A percentile compares a stretch with the other conserved stretches of the same genome.
phyloP scores from a whole-genome alignment of 345 rosid genomes.

The Eucalyptus urophylla region DNA sequence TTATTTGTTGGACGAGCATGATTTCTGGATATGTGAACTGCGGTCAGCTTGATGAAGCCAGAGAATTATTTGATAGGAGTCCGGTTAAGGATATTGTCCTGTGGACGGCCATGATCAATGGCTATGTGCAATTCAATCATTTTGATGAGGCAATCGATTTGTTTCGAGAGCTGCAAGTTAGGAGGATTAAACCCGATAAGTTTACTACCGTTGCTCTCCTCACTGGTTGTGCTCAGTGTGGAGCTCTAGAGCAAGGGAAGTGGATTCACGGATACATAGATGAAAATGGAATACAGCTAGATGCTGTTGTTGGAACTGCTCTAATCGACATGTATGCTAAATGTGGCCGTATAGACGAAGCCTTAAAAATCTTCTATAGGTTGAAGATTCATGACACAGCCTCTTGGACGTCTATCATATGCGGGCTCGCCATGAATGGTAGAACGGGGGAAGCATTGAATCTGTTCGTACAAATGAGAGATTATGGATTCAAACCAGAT shows the following conservation, averaged over 20 bases:
- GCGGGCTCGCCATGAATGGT: constrained; percentile 65
- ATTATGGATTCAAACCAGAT: constrained; percentile 32
- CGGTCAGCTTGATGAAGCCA: constrained; percentile 43
- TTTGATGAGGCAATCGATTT: constrained; percentile 47
- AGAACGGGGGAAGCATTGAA: constrained; percentile 37
- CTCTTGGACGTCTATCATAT: constrained; percentile 71
- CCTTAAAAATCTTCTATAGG: constrained; percentile 37
- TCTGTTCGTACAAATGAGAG: constrained; percentile 47
- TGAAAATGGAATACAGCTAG: constrained; percentile 32
- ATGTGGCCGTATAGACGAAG: constrained; percentile 55
- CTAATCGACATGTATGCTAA: constrained; percentile 74
- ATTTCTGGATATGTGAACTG: constrained; percentile 45
- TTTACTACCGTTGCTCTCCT: constrained; percentile 58
- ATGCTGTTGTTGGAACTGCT: constrained; percentile 56
- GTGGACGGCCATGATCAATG: constrained; percentile 91
- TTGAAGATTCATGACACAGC: constrained; percentile 38
- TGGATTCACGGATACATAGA: constrained; percentile 64
- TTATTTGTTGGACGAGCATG: constrained; percentile 70
- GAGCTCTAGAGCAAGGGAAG: constrained; percentile 71
- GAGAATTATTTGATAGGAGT: constrained; percentile 60
- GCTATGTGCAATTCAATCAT: constrained; percentile 55
- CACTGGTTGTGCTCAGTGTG: constrained; percentile 63
- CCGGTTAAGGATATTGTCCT: constrained; percentile 54
- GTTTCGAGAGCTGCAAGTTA: constrained; percentile 47
- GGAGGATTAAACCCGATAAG: constrained; percentile 43